Evolutionary conservation across 495 filamentous ascomycete genomes (phyloP).

Genomic region (Trichoderma virens): DNA sequence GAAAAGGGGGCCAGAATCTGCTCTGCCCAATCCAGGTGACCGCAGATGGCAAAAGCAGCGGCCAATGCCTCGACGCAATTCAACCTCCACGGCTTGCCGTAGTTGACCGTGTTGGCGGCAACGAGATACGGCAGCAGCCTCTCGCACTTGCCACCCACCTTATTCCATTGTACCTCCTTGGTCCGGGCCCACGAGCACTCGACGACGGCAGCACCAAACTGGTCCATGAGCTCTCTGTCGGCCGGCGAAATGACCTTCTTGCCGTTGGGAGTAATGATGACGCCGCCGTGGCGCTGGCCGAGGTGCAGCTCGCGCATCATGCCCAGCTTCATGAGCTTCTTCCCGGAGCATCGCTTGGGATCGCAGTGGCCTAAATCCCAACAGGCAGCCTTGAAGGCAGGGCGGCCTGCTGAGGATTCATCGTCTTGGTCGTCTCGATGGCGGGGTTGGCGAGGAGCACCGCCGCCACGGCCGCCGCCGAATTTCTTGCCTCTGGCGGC

Average conservation of each 20-base stretch:
- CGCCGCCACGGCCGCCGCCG: constrained; percentile 34
- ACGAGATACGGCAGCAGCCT: constrained; percentile 89
- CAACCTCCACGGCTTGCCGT: constrained; percentile 85
- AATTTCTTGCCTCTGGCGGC: constrained; percentile 54
- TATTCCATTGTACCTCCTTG: constrained; percentile 79
- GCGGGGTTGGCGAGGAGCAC: constrained; percentile 30
- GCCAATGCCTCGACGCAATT: constrained; percentile 96
- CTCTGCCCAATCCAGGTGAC: constrained; percentile 82
- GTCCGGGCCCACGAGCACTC: constrained; percentile 96
- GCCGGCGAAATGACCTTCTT: constrained; percentile 75
- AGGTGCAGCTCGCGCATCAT: constrained; percentile 89
- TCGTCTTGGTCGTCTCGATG: constrained; percentile 17
- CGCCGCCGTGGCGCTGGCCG: constrained; percentile 81
- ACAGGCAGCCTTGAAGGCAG: constrained; percentile 83
- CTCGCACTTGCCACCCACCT: constrained; percentile 94
- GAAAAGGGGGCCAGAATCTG: constrained; percentile 74
- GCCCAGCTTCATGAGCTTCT: constrained; percentile 82
- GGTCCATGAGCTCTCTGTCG: constrained; percentile 71
- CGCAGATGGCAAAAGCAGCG: constrained; percentile 86
- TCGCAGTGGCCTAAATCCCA: constrained; percentile 98
- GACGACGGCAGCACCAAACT: constrained; percentile 88
- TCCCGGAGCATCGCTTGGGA: constrained; percentile 92
- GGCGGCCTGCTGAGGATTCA: constrained; percentile 30
- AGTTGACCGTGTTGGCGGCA: constrained; percentile 94
- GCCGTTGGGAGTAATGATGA: constrained; percentile 91